Percentiles rank a stretch among this genome's conserved stretches.
Evolutionary conservation across 257 asterid species (phyloP).

Genomic region (Solanum gracilifrons): DNA sequence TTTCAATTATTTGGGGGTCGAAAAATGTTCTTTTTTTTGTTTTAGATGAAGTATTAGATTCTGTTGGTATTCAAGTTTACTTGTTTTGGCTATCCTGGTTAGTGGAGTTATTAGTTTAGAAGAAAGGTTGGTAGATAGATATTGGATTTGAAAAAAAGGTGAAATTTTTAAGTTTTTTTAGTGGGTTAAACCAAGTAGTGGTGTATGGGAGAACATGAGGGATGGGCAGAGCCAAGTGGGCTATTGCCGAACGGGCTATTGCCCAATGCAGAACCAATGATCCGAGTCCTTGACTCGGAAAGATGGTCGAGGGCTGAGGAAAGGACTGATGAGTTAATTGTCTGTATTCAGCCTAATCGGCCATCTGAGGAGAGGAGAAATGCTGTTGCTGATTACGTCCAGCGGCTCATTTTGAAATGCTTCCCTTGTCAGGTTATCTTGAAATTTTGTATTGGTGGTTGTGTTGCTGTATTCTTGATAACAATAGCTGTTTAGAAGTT

Average conservation of each 20-base stretch:
- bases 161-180: neutral
- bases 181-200: neutral
- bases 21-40: neutral
- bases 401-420: slow-evolving; percentile 14
- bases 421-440: slow-evolving; percentile 29
- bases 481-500: neutral
- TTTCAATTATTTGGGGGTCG: neutral
- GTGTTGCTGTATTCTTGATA: neutral
- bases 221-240: slow-evolving; percentile 66
- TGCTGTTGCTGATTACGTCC: slow-evolving; percentile 24
- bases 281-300: slow-evolving; percentile 51
- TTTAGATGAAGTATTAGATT: neutral
- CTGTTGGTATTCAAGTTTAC: neutral
- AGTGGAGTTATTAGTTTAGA: neutral
- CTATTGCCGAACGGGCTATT: slow-evolving; percentile 66
- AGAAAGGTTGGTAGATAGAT: neutral
- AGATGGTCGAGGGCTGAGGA: slow-evolving; percentile 89
- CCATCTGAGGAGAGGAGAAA: slow-evolving; percentile 27
- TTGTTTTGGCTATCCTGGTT: neutral
- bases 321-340: slow-evolving; percentile 79
- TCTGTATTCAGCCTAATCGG: slow-evolving; percentile 78
- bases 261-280: slow-evolving; percentile 61
- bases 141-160: neutral
- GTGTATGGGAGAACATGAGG: slow-evolving; percentile 84
- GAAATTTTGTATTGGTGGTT: neutral